These are phyloP conservation scores for Dissophora globulifera DNA, from an alignment of 192 early-diverging fungal genomes.

Conservation along the genomic window DNA sequence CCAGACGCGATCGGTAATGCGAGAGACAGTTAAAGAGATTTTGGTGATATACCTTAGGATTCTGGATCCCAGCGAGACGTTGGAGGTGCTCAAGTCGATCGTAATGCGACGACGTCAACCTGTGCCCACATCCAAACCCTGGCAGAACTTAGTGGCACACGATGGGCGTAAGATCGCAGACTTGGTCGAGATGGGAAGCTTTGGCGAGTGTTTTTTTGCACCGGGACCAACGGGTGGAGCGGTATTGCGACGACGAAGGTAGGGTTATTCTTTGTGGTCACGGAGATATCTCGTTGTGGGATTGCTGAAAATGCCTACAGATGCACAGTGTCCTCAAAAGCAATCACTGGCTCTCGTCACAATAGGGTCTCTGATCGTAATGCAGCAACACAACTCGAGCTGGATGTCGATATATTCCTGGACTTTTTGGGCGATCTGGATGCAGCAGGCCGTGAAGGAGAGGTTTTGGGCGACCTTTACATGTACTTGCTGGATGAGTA, in stretches of 20 bases:
- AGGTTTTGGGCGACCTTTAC: constrained; percentile 77
- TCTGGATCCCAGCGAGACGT: constrained; percentile 40
- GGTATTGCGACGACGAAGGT: constrained; percentile 58
- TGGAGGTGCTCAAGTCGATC: constrained; percentile 53
- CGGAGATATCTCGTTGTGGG: too few species aligned
- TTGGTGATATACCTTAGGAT: constrained; percentile 63
- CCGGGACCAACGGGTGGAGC: constrained; percentile 61
- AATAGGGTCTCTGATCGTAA: constrained; percentile 26
- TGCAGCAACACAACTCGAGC: constrained; percentile 51
- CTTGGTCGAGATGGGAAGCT: constrained; percentile 45
- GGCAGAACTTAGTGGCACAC: constrained; percentile 12
- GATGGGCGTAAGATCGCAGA: constrained; percentile 23
- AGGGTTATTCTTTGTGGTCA: too few species aligned
- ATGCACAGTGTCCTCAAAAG: too few species aligned
- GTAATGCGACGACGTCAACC: constrained; percentile 56
- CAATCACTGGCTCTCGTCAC: too few species aligned
- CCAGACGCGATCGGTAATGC: constrained; percentile 51
- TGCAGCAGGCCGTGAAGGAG: constrained; percentile 46
- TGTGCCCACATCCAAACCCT: constrained; percentile 20
- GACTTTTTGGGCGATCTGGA: constrained; percentile 69
- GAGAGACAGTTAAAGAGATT: constrained; percentile 59
- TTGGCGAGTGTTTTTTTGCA: constrained; percentile 65
- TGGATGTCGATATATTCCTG: constrained; percentile 73
- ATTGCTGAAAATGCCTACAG: too few species aligned
- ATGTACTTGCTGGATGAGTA: constrained; percentile 81